Percentiles rank a stretch among this genome's conserved stretches.
Evolutionary conservation across 1,139 yeast genomes (phyloP).

Genomic region (Blastobotrys arbuscula): DNA sequence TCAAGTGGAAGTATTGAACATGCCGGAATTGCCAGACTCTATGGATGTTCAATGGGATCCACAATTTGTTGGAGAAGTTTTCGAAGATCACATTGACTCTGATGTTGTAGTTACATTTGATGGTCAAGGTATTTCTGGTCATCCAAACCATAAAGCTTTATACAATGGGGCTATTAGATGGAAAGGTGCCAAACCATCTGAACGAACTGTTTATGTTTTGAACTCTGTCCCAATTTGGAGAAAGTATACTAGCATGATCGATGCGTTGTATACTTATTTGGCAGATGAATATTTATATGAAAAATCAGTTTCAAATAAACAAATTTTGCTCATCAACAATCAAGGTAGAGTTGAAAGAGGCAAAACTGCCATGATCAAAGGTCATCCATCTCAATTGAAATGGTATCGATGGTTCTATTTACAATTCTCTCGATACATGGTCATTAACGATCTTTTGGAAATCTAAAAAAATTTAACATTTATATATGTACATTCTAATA

Average conservation of each 20-base stretch:
- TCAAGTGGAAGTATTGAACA: constrained; percentile 45
- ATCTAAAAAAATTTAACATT: constrained; percentile 3
- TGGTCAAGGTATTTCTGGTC: constrained; percentile 72
- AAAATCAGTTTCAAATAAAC: constrained; percentile 15
- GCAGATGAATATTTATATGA: constrained; percentile 3
- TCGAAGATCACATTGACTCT: constrained; percentile 25
- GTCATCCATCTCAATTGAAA: constrained; percentile 85
- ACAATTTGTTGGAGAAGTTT: constrained; percentile 37
- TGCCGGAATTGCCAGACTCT: constrained; percentile 54
- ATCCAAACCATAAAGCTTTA: constrained; percentile 75
- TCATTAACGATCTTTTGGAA: constrained; percentile 54
- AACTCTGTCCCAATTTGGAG: constrained; percentile 35
- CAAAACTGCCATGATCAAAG: constrained; percentile 72
- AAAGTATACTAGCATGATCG: constrained; percentile 34
- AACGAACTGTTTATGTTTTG: constrained; percentile 31
- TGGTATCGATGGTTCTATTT: constrained; percentile 97
- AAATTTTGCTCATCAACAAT: constrained; percentile 26
- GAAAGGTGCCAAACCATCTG: constrained; percentile 19
- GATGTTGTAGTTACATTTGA: constrained; percentile 67
- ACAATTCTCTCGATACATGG: constrained; percentile 63
- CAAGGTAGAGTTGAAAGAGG: constrained; percentile 55
- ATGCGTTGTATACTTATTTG: constrained; percentile 25
- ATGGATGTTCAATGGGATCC: constrained; percentile 67
- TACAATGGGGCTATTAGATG: constrained; percentile 49
- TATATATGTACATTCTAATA: neutral